Evolutionary conservation across 345 rosid genomes (phyloP), one percentile per base, ranked within the genome.

Genomic region (Hibiscus tridactylites): DNA sequence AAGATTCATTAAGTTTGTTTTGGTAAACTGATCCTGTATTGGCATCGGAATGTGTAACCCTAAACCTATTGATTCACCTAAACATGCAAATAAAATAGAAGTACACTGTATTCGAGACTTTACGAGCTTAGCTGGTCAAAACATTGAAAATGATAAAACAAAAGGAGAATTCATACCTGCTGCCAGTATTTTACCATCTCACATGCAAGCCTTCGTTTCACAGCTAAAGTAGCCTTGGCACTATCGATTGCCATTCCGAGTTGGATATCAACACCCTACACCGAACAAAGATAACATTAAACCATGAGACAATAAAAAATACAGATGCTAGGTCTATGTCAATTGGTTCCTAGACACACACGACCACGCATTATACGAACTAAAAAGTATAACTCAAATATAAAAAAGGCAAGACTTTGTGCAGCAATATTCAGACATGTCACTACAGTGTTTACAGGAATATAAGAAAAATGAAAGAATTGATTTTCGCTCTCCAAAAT

Each of bases 121-220:
- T 15, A 17, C 31, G 70, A 12, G 8, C 60, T 68, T 16, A 19
- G 61, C 49, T 57, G 56, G 9, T 68, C 33, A 65, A 13, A 67
- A 49, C 66, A 64, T 24, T 37, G 21, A 64, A 42, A 71, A 52
- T 19, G 44, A 39, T 50, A 12, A 13, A 59, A 28, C 7, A 52
- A 39, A 2, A 61, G 49, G 31, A 11, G 39, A 69, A 24, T 69
- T 50, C 73, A 68, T 87, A 95, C 99, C 96, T 96, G 99, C 84
- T 92, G 97, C 99, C 98, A 96, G 76, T 89, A 92, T 81, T 90
- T 96, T 11, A 92, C 98, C 98, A 96, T 91, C 88, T 96, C 99
- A 80, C 99, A 96, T 67, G 98, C 91, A 83, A 96, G 98, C 79
- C 99, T 88, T 69, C 99, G 86, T 79, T 96, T 96, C 79, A 96